Conservation (phyloP, 768 basidiomycete genomes). For the Naganishia vaughanmartiniae region DNA sequence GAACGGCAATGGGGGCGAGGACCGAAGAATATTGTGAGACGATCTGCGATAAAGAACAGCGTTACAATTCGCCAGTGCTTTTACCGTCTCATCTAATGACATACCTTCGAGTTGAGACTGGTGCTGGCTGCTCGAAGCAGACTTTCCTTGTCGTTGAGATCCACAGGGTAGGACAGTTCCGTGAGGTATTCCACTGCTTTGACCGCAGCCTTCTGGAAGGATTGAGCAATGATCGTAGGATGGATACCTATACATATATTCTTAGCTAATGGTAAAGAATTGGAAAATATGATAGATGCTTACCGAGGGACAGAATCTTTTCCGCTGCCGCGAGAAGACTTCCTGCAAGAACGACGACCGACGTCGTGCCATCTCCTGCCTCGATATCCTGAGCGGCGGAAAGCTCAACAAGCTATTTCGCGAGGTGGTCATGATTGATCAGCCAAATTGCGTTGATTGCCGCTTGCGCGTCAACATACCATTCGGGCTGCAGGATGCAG, state of each 20-base stretch:
- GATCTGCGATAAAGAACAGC: conserved; percentile 60
- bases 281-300: conserved; percentile 1
- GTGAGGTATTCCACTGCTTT: conserved; percentile 93
- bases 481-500: conserved; percentile 98
- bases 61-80: neutral
- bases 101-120: conserved; percentile 89
- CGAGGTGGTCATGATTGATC: conserved; percentile 4
- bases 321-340: conserved; percentile 90
- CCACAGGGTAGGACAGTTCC: conserved; percentile 86
- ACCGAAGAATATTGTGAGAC: conserved; percentile 98
- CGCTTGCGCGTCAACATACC: conserved; percentile 57
- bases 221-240: conserved; percentile 93
- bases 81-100: conserved; percentile 22
- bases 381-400: conserved; percentile 98
- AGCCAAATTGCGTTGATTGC: conserved; percentile 1
- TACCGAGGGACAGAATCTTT: conserved; percentile 88
- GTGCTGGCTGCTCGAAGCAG: conserved; percentile 91
- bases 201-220: conserved; percentile 84
- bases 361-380: conserved; percentile 96
- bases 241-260: conserved; percentile 64
- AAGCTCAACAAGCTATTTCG: conserved; percentile 81
- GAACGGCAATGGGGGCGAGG: conserved; percentile 97
- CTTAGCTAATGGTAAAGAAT: neutral
- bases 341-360: conserved; percentile 94
- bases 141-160: conserved; percentile 78